Conservation (phyloP, 2,329 filamentous ascomycete genomes). For the Xylariaceae sp. region DNA sequence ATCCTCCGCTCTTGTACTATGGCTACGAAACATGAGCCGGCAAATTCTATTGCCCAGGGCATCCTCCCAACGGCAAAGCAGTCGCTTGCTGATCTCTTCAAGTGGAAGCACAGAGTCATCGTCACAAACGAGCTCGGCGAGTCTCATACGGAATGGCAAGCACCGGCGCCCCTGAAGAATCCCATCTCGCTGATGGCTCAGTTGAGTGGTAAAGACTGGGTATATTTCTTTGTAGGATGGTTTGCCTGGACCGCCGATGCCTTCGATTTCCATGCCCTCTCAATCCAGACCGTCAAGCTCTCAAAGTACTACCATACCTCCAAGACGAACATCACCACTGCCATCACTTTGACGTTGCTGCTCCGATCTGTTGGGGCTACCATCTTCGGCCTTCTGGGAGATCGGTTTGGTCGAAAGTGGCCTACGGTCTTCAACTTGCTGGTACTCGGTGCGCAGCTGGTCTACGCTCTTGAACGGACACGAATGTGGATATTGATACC, state of each 20-base stretch:
- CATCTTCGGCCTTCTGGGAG: constrained; percentile 70
- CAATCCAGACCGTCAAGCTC: constrained; percentile 72
- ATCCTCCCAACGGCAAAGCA: constrained; percentile 62
- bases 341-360: constrained; percentile 71
- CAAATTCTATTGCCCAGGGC: constrained; percentile 65
- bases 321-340: constrained; percentile 67
- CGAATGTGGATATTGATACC: background rate
- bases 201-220: constrained; percentile 63
- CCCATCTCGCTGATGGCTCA: constrained; percentile 64
- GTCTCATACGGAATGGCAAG: constrained; percentile 62
- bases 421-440: constrained; percentile 80
- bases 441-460: constrained; percentile 47
- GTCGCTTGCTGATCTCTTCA: constrained; percentile 60
- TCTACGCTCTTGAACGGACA: background rate
- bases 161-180: constrained; percentile 62
- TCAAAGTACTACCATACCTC: constrained; percentile 48
- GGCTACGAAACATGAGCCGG: constrained; percentile 33
- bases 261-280: constrained; percentile 78
- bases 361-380: constrained; percentile 72
- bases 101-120: constrained; percentile 69
- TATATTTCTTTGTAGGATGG: constrained; percentile 72
- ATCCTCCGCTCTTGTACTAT: constrained; percentile 13
- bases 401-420: constrained; percentile 78
- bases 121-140: constrained; percentile 63
- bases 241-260: constrained; percentile 76